Conservation (phyloP, 345 rosid genomes). For the Alliaria petiolata region DNA sequence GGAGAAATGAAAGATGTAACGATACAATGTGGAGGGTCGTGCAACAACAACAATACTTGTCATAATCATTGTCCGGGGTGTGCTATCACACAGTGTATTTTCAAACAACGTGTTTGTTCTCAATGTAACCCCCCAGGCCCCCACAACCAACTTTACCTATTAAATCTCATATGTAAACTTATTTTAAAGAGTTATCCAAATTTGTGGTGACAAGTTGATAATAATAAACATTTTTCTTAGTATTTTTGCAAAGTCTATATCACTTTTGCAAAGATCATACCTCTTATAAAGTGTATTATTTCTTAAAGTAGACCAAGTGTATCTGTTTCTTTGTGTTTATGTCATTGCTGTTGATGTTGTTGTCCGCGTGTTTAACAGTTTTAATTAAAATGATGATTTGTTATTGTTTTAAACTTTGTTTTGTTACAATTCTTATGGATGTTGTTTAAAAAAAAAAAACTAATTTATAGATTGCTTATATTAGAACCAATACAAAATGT, state of each 20-base stretch:
- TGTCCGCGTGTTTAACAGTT: no score
- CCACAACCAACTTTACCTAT: background rate
- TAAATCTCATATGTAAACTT: background rate
- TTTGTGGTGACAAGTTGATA: background rate
- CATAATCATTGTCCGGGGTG: constrained; percentile 13
- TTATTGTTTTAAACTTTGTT: no score
- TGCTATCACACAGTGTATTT: constrained; percentile 5
- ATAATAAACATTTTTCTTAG: background rate
- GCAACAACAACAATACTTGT: constrained; percentile 10
- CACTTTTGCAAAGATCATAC: no score
- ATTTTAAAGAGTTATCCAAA: background rate
- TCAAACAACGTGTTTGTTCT: constrained; percentile 22
- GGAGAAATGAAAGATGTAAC: constrained; percentile 11
- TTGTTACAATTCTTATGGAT: no score
- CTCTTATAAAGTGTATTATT: background rate
- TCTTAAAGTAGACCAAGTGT: no score
- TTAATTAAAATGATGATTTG: no score
- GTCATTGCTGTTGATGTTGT: no score
- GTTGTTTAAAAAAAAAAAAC: no score
- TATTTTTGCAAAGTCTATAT: no score
- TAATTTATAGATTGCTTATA: no score
- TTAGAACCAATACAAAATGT: no score
- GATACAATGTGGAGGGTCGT: constrained; percentile 22
- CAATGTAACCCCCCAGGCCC: background rate
- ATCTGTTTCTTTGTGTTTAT: no score